Percentiles rank a stretch among this genome's conserved stretches.
Evolutionary conservation across 371 early-diverging fungal species (phyloP).

Genomic region (Entomophthora muscae): DNA sequence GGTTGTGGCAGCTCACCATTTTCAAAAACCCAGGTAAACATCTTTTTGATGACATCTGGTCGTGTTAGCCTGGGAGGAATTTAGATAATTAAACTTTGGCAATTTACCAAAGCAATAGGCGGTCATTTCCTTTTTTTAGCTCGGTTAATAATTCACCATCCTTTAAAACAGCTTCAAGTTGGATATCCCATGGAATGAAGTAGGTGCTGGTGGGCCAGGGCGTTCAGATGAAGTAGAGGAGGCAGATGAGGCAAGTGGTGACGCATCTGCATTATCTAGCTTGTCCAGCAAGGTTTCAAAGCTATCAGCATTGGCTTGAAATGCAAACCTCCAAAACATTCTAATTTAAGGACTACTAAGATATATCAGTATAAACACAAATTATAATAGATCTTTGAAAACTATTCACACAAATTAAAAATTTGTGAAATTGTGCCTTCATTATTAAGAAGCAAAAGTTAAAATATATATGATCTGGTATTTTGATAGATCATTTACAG

Average conservation of each 20-base stretch:
- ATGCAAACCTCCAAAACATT: constrained; percentile 10
- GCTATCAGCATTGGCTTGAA: constrained; percentile 8
- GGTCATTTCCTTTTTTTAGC: constrained; percentile 8
- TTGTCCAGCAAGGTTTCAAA: constrained; percentile 7
- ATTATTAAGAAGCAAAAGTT: too few species aligned
- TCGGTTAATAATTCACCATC: constrained; percentile 3
- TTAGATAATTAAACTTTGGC: not conserved
- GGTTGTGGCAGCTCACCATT: not conserved
- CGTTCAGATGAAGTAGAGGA: not conserved
- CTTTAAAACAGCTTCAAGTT: not conserved
- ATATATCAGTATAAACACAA: not conserved
- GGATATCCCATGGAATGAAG: not conserved
- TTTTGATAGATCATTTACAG: too few species aligned
- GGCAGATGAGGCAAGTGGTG: not conserved
- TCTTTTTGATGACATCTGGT: not conserved
- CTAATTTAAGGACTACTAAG: not conserved
- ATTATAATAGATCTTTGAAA: too few species aligned
- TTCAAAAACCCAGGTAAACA: not conserved
- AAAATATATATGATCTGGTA: too few species aligned
- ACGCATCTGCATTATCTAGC: not conserved
- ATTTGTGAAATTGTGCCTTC: too few species aligned
- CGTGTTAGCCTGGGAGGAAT: not conserved
- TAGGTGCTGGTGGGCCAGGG: not conserved
- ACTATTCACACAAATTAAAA: too few species aligned
- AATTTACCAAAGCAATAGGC: constrained; percentile 4